Evolutionary conservation across 306 rosid genomes (phyloP).

Genomic region (Cyamopsis tetragonoloba): DNA sequence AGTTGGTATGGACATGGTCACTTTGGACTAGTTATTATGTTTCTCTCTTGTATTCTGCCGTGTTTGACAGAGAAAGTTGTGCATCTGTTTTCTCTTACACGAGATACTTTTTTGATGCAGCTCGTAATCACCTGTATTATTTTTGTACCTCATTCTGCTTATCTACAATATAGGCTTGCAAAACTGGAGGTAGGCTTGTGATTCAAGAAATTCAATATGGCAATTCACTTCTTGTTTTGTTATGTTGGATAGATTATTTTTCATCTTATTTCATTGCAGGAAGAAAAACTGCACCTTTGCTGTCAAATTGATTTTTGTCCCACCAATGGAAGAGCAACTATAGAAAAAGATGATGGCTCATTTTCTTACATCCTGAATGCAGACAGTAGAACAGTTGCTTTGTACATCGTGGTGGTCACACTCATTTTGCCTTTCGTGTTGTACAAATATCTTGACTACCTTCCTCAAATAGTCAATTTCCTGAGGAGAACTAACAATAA

Average conservation of each 20-base stretch:
- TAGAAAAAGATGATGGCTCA: constrained; percentile 19
- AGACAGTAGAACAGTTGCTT: constrained; percentile 59
- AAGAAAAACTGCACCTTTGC: constrained; percentile 42
- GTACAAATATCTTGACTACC: constrained; percentile 71
- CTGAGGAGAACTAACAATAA: constrained; percentile 50
- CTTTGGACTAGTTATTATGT: neutral
- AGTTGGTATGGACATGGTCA: neutral
- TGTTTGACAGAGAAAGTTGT: neutral
- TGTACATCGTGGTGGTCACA: constrained; percentile 59
- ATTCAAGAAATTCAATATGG: neutral
- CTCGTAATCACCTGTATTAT: constrained; percentile 51
- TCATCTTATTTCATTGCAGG: constrained; percentile 45
- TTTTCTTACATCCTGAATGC: constrained; percentile 32
- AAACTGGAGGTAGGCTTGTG: constrained; percentile 54
- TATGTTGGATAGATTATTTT: neutral
- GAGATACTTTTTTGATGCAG: constrained; percentile 37
- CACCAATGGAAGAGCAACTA: constrained; percentile 16
- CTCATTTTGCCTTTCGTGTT: constrained; percentile 62
- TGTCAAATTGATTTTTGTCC: constrained; percentile 25
- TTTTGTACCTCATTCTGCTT: constrained; percentile 46
- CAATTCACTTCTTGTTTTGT: neutral
- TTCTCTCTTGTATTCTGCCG: neutral
- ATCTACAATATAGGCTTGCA: constrained; percentile 50
- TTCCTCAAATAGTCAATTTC: constrained; percentile 57
- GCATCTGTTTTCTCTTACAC: neutral